A percentile compares a stretch with the other conserved stretches of the same genome.
Evolutionary conservation across 1,139 yeast genomes (phyloP).

Genomic region (Blastobotrys persicus): DNA sequence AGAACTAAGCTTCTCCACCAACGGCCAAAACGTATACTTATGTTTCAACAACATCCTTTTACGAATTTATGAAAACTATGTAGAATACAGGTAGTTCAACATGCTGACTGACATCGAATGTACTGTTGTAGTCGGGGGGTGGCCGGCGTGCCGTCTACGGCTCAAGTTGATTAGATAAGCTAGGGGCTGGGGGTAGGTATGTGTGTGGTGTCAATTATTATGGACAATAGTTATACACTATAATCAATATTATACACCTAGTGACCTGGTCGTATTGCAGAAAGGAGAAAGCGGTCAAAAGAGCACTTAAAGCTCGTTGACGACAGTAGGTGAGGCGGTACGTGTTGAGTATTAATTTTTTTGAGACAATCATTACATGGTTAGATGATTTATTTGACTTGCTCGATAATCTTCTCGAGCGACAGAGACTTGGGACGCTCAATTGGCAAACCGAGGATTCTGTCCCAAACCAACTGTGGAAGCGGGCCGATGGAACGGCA

Average conservation of each 20-base stretch:
- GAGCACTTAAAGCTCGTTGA: too few species aligned
- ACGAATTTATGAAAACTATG: constrained; percentile 1
- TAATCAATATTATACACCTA: too few species aligned
- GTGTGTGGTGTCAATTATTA: too few species aligned
- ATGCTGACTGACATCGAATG: constrained; percentile 1
- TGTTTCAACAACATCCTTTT: constrained; percentile 8
- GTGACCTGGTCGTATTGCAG: too few species aligned
- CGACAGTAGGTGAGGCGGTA: too few species aligned
- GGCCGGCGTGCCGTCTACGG: too few species aligned
- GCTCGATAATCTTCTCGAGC: constrained; percentile 42
- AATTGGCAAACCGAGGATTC: constrained; percentile 92
- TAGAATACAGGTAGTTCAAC: constrained; percentile 5
- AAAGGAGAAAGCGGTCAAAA: too few species aligned
- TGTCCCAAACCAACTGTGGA: constrained; percentile 94
- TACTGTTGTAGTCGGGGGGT: too few species aligned
- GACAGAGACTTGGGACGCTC: constrained; percentile 98
- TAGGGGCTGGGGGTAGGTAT: too few species aligned
- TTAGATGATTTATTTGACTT: constrained; percentile 25
- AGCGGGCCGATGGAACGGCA: constrained; percentile 97
- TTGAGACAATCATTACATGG: neutral
- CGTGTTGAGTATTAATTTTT: too few species aligned
- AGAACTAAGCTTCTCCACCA: neutral
- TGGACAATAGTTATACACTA: too few species aligned
- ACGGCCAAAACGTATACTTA: neutral
- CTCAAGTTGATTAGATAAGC: too few species aligned